phyloP scores from a whole-genome alignment of 805 yeast genomes.

The Candida sonorensis region DNA sequence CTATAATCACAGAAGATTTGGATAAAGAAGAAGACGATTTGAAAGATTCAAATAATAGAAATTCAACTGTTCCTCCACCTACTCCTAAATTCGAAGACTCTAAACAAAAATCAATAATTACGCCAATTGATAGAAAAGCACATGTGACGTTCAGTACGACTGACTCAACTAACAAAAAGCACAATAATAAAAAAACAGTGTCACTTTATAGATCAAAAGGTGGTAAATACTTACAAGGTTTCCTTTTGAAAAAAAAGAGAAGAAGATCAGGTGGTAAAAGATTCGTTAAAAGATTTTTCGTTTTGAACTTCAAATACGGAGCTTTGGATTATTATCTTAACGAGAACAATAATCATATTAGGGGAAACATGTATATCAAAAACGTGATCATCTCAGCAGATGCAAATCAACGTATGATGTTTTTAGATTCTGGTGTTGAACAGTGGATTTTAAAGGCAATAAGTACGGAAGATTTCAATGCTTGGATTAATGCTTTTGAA shows the following conservation, averaged over 20 bases:
- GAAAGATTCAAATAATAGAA: too few species aligned
- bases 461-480: conserved; percentile 56
- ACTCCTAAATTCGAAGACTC: not conserved
- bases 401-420: conserved; percentile 56
- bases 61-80: too few species aligned
- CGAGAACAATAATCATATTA: conserved; percentile 59
- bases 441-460: conserved; percentile 81
- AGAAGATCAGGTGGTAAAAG: conserved; percentile 79
- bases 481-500: conserved; percentile 81
- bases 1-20: not conserved
- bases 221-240: conserved; percentile 73
- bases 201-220: conserved; percentile 39
- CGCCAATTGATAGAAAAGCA: not conserved
- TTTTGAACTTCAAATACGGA: conserved; percentile 75
- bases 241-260: conserved; percentile 63
- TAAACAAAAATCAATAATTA: not conserved
- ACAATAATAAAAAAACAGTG: conserved; percentile 17
- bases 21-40: not conserved
- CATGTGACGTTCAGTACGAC: conserved; percentile 25
- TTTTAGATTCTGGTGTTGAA: conserved; percentile 92
- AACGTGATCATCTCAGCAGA: conserved; percentile 80
- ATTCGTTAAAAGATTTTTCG: conserved; percentile 77
- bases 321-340: conserved; percentile 75
- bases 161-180: conserved; percentile 8
- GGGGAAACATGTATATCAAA: conserved; percentile 89